Evolutionary conservation across 768 basidiomycete species (phyloP), one percentile per base, ranked within the genome.

Genomic region (Tulasnella sp.): DNA sequence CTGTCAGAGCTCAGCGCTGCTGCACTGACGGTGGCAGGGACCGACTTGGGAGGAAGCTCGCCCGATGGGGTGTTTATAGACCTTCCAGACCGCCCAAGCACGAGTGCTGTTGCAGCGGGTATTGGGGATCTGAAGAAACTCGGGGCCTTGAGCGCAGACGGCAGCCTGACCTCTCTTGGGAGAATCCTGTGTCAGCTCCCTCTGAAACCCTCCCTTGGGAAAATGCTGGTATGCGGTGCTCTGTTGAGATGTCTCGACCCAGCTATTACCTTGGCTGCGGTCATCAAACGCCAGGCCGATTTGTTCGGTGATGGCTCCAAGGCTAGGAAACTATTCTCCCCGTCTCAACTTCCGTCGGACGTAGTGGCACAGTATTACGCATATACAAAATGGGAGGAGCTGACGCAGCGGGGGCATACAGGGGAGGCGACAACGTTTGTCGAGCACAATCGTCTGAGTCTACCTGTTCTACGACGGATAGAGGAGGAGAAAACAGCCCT

Each of bases 211-310:
- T 92, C 93, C 77, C 89, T 98, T 84, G 96, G 94, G 71, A 90
- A 94, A 76, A 85, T 98, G 70, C 91, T 95, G 72, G 86, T 98
- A 4, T 94, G 91, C 82, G 96, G 96, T 22, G 89, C 90, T 80
- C 93, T 97, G 86, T 97, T 97, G 89, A 89, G 92, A 77, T 97
- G 96, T 83, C 85, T 98, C 54, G 93, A 96, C 81, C 88, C 90
- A 71, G 93, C 93, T 0, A 83, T 94, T 7, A 93, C 94, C 5
- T 87, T 97, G 69, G 96, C 96, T n/a, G 94, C 94, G 7, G 91
- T 97, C 79, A 93, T 17, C 92, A 93, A 79, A 91, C 96, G 69
- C 31, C 69, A 38, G 36, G 36, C 69, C 15, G 37, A 42, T 42
- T 2, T 70, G 14, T 25, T 70, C 38, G 29, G 40, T 42, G 69